Evolutionary conservation across 805 yeast genomes (phyloP).

Genomic region (Ogataea trehaloabstinens): DNA sequence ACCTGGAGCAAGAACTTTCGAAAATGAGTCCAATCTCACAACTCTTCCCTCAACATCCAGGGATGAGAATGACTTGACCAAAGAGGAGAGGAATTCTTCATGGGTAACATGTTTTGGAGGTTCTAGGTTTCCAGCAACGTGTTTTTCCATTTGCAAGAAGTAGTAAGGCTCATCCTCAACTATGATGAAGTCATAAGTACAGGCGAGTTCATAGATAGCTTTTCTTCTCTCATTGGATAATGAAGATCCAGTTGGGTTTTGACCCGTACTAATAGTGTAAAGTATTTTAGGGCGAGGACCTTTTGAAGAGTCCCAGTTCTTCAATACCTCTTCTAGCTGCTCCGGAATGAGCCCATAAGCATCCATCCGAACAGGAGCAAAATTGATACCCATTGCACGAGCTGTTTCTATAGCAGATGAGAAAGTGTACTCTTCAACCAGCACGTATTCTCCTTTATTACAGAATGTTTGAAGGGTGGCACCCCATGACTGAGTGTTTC

Average conservation of each 20-base stretch:
- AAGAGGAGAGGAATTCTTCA: conserved; percentile 61
- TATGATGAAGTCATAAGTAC: conserved; percentile 80
- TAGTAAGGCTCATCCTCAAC: conserved; percentile 98
- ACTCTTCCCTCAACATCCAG: conserved; percentile 88
- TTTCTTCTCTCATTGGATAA: conserved; percentile 73
- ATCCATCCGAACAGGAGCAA: conserved; percentile 70
- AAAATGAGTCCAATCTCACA: conserved; percentile 82
- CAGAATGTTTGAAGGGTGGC: conserved; percentile 63
- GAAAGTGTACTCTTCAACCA: conserved; percentile 77
- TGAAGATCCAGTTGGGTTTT: conserved; percentile 95
- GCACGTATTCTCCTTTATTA: conserved; percentile 59
- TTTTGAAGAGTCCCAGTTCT: conserved; percentile 53
- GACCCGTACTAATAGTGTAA: conserved; percentile 94
- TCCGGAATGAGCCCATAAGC: conserved; percentile 61
- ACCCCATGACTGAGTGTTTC: conserved; percentile 94
- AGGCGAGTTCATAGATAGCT: conserved; percentile 72
- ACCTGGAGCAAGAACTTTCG: conserved; percentile 92
- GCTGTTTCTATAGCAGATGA: conserved; percentile 73
- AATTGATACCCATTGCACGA: conserved; percentile 54
- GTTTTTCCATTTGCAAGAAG: conserved; percentile 89
- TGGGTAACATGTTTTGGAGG: conserved; percentile 39
- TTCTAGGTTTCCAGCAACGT: conserved; percentile 42
- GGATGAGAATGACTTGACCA: conserved; percentile 74
- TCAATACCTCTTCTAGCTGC: conserved; percentile 51
- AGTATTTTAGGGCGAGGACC: conserved; percentile 73